A percentile compares a stretch with the other conserved stretches of the same genome.
Evolutionary conservation across 2,329 filamentous ascomycete genomes (phyloP).

Genomic region (Sporothrix inflata): DNA sequence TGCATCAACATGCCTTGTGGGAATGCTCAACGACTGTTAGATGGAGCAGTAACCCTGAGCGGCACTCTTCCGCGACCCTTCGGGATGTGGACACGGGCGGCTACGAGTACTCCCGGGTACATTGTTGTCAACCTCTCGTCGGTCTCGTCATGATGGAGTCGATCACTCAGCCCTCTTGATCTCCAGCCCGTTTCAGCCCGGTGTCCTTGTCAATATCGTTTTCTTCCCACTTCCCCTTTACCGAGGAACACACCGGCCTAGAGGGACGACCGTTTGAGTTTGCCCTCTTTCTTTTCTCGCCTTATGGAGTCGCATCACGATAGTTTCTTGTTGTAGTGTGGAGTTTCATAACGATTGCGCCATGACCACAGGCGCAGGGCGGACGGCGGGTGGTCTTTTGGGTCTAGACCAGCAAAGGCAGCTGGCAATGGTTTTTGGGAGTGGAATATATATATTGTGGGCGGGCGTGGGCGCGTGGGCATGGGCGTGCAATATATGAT

Average conservation of each 20-base stretch:
- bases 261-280: background rate
- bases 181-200: background rate
- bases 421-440: background rate
- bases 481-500: background rate
- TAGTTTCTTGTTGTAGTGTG: background rate
- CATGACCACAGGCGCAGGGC: background rate
- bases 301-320: background rate
- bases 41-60: background rate
- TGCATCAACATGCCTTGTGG: constrained; percentile 7
- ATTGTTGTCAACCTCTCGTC: background rate
- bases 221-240: background rate
- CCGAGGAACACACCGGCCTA: background rate
- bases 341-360: background rate
- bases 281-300: background rate
- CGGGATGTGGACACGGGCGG: background rate
- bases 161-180: background rate
- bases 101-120: background rate
- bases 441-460: constrained; percentile 7
- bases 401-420: constrained; percentile 21
- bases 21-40: background rate
- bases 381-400: background rate
- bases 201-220: background rate
- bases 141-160: too few relatives aligned
- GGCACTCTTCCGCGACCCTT: background rate
- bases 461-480: background rate